Percentiles rank a stretch among this genome's conserved stretches.
Conservation (phyloP, 1,139 yeast species). For the Suhomyces ambrosiae region DNA sequence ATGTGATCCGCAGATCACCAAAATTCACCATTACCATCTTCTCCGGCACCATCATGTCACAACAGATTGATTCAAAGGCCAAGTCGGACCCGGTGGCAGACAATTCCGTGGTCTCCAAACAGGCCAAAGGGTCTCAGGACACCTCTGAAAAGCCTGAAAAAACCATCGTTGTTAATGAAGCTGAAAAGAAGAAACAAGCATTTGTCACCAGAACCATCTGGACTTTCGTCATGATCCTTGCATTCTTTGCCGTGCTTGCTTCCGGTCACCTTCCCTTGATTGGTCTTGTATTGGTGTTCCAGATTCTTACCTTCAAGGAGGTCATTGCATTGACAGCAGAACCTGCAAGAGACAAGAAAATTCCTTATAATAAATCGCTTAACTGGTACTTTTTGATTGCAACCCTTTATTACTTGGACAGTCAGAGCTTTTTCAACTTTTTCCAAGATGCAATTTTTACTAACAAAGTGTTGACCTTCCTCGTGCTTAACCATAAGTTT, state of each 20-base stretch:
- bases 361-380: conserved; percentile 81
- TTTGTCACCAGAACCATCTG: conserved; percentile 89
- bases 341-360: conserved; percentile 79
- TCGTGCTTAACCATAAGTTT: conserved; percentile 74
- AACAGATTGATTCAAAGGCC: conserved; percentile 1
- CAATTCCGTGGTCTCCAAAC: conserved; percentile 6
- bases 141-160: conserved; percentile 1
- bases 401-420: conserved; percentile 86
- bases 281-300: conserved; percentile 67
- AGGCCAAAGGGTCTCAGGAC: conserved; percentile 8
- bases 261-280: conserved; percentile 88
- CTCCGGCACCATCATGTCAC: conserved; percentile 1
- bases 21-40: no score
- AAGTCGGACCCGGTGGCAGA: not conserved
- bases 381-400: conserved; percentile 88
- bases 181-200: conserved; percentile 74
- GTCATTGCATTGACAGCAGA: conserved; percentile 84
- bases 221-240: conserved; percentile 88
- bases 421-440: conserved; percentile 75
- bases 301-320: conserved; percentile 85
- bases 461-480: conserved; percentile 43
- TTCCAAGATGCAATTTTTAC: conserved; percentile 47
- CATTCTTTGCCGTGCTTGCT: conserved; percentile 71
- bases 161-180: conserved; percentile 32
- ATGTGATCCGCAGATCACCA: not conserved